Evolutionary conservation across 2,329 filamentous ascomycete species (phyloP).

Genomic region (Meredithiella fracta): DNA sequence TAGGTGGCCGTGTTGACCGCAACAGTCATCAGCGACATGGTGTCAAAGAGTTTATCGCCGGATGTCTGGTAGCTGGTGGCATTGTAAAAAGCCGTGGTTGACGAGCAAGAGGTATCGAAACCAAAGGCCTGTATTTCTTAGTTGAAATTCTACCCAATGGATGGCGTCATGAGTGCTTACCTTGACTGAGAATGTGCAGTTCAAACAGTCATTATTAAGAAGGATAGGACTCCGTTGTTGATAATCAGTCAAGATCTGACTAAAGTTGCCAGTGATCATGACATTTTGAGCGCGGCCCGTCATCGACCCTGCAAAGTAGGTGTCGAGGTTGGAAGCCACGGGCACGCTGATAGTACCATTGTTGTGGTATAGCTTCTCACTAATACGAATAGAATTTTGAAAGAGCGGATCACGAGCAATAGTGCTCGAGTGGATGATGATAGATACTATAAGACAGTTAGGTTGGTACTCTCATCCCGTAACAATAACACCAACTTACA

Average conservation of each 20-base stretch:
- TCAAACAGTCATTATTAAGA: slow-evolving; percentile 13
- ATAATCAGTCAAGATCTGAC: slow-evolving; percentile 12
- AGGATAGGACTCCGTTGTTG: slow-evolving; percentile 11
- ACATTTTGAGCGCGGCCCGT: slow-evolving; percentile 13
- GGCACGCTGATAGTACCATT: slow-evolving; percentile 12
- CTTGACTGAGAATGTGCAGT: slow-evolving; percentile 13
- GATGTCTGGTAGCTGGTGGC: slow-evolving; percentile 2
- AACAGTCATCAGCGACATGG: slow-evolving; percentile 3
- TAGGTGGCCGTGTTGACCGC: neutral
- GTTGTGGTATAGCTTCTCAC: slow-evolving; percentile 4
- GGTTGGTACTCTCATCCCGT: neutral
- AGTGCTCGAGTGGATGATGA: slow-evolving; percentile 12
- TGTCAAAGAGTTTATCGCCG: neutral
- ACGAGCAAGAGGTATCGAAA: slow-evolving; percentile 6
- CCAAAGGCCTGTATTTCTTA: slow-evolving; percentile 9
- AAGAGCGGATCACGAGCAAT: slow-evolving; percentile 11
- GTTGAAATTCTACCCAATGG: neutral
- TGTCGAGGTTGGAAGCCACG: slow-evolving; percentile 5
- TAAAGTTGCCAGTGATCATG: slow-evolving; percentile 13
- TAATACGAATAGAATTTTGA: slow-evolving; percentile 14
- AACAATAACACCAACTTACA: neutral
- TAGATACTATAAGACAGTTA: slow-evolving; percentile 3
- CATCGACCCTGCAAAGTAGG: slow-evolving; percentile 10
- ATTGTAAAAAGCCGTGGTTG: slow-evolving; percentile 1
- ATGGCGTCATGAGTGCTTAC: neutral